A percentile compares a stretch with the other conserved stretches of the same genome.
Conservation (phyloP, 2,329 filamentous ascomycete species). For the Bisporella sp. region DNA sequence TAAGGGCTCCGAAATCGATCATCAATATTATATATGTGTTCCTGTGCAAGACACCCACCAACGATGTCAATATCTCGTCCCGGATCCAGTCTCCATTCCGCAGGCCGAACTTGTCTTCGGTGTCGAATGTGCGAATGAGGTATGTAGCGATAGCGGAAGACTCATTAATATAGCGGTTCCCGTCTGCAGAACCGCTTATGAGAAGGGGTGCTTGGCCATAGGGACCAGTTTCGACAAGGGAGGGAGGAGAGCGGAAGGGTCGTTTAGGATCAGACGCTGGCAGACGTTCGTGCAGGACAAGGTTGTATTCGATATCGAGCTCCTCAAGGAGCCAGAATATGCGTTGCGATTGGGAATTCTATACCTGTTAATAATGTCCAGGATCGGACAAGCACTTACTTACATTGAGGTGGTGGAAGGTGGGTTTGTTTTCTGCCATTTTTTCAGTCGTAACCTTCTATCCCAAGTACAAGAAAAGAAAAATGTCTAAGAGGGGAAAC, state of each 20-base stretch:
- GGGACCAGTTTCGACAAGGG: slow-evolving; percentile 65
- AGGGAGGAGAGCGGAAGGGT: slow-evolving; percentile 54
- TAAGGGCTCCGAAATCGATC: slow-evolving; percentile 14
- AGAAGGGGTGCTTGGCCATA: slow-evolving; percentile 81
- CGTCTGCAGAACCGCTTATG: slow-evolving; percentile 22
- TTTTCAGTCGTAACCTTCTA: not conserved
- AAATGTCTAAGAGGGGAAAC: no score
- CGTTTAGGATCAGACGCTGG: slow-evolving; percentile 36
- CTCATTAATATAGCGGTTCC: slow-evolving; percentile 21
- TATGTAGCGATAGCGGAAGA: slow-evolving; percentile 26
- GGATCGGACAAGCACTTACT: slow-evolving; percentile 1
- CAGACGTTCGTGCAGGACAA: slow-evolving; percentile 64
- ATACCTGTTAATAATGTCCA: slow-evolving; percentile 12
- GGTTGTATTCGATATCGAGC: slow-evolving; percentile 64
- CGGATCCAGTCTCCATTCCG: slow-evolving; percentile 22
- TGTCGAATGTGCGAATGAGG: slow-evolving; percentile 28
- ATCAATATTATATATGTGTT: slow-evolving; percentile 15
- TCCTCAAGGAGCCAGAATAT: slow-evolving; percentile 65
- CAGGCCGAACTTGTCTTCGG: slow-evolving; percentile 19
- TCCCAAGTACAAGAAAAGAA: no score
- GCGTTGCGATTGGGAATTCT: slow-evolving; percentile 59
- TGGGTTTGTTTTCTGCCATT: slow-evolving; percentile 15
- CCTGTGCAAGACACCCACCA: slow-evolving; percentile 17
- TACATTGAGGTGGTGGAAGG: slow-evolving; percentile 23
- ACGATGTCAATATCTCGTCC: slow-evolving; percentile 23